These are phyloP conservation scores for Hyphodiscus hymeniophilus DNA, from an alignment of 495 filamentous ascomycete species.

Conservation along the genomic window DNA sequence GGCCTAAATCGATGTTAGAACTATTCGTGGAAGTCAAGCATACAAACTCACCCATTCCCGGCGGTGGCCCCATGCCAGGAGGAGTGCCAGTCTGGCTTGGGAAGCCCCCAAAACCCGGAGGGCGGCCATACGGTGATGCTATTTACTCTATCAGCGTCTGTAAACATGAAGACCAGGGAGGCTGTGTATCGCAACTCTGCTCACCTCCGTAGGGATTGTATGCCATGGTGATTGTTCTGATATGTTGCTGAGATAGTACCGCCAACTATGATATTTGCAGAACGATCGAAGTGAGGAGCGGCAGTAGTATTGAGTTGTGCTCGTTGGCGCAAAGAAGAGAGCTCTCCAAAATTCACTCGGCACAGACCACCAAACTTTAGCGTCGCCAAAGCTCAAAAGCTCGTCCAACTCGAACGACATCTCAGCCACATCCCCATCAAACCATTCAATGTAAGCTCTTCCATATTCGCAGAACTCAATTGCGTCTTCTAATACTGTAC, in stretches of 20 bases:
- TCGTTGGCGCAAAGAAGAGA: conserved; percentile 1
- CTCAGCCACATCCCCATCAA: conserved; percentile 1
- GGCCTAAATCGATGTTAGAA: conserved; percentile 30
- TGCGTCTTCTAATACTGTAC: conserved; percentile 2
- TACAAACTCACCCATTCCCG: conserved; percentile 69
- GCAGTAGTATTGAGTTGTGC: not conserved
- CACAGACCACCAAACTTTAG: conserved; percentile 16
- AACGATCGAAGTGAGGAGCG: not conserved
- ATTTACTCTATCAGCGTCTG: conserved; percentile 6
- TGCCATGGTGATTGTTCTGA: conserved; percentile 36
- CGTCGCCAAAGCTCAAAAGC: conserved; percentile 7
- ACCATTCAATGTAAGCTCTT: conserved; percentile 3
- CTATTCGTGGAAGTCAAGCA: conserved; percentile 11
- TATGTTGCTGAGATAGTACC: not conserved
- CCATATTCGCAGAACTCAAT: conserved; percentile 8
- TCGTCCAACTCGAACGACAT: conserved; percentile 12
- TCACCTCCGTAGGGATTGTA: conserved; percentile 77
- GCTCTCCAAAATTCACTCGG: conserved; percentile 11
- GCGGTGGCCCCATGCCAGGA: conserved; percentile 65
- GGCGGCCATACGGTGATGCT: conserved; percentile 56
- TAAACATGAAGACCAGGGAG: not conserved
- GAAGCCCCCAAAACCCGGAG: conserved; percentile 65
- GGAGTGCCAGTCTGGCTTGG: conserved; percentile 50
- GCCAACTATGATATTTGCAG: not conserved
- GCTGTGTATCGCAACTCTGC: conserved; percentile 18